These are phyloP conservation scores for Cicer pinnatifidum DNA, from an alignment of 306 rosid species.

Conservation along the genomic window DNA sequence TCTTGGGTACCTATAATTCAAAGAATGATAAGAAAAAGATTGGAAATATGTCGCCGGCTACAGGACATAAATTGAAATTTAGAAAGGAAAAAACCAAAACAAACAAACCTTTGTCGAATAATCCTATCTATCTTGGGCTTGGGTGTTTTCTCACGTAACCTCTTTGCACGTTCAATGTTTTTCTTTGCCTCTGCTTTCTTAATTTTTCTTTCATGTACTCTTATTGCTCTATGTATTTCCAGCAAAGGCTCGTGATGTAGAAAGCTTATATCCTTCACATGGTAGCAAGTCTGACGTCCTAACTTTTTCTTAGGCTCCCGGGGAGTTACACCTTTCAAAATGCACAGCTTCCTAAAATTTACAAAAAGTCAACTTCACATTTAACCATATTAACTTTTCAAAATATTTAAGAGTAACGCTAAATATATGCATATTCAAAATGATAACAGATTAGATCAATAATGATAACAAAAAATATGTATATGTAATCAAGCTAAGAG, in stretches of 20 bases:
- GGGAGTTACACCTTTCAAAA: constrained; percentile 88
- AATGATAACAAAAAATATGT: neutral
- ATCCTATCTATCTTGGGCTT: constrained; percentile 68
- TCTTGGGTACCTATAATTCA: constrained; percentile 72
- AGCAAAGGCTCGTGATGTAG: constrained; percentile 87
- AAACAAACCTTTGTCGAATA: constrained; percentile 75
- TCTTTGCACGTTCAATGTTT: constrained; percentile 69
- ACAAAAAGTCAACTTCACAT: constrained; percentile 30
- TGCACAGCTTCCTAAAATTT: constrained; percentile 74
- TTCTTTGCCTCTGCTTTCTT: constrained; percentile 88
- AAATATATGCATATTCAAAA: constrained; percentile 3
- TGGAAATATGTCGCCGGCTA: constrained; percentile 15
- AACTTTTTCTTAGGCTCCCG: constrained; percentile 96
- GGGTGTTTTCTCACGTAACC: constrained; percentile 60
- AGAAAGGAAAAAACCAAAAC: constrained; percentile 21
- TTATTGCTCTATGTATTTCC: constrained; percentile 69
- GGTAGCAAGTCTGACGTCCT: constrained; percentile 90
- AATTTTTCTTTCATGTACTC: constrained; percentile 75
- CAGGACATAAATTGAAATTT: neutral
- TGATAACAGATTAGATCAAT: neutral
- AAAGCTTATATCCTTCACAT: constrained; percentile 86
- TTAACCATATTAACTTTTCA: neutral
- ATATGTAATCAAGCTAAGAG: neutral
- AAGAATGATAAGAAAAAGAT: constrained; percentile 7
- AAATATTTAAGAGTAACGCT: neutral